Evolutionary conservation across 345 rosid species (phyloP).

Genomic region (Turnera subulata): DNA sequence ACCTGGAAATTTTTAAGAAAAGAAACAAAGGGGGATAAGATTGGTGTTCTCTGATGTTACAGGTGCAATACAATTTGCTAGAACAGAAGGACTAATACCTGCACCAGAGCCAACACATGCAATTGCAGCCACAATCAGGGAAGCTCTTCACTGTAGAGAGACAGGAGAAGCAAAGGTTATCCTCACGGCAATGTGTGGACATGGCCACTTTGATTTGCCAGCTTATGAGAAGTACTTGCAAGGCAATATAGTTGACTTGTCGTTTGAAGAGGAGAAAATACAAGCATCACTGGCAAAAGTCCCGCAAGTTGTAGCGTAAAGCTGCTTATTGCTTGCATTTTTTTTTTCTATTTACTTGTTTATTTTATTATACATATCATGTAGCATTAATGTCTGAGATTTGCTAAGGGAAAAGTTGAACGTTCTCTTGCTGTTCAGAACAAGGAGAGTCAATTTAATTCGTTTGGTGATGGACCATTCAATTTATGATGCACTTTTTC

Average conservation of each 20-base stretch:
- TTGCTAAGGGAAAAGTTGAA: too few species aligned
- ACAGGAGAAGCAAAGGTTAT: constrained; percentile 82
- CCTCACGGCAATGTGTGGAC: constrained; percentile 93
- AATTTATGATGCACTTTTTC: too few species aligned
- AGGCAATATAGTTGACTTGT: constrained; percentile 72
- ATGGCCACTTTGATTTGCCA: constrained; percentile 87
- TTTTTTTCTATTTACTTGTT: too few species aligned
- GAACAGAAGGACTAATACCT: constrained; percentile 82
- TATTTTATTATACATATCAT: too few species aligned
- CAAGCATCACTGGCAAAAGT: constrained; percentile 59
- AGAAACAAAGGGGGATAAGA: too few species aligned
- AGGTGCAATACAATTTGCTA: constrained; percentile 88
- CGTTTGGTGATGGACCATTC: too few species aligned
- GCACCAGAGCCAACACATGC: constrained; percentile 97
- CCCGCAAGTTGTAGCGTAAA: constrained; percentile 42
- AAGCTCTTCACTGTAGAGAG: constrained; percentile 76
- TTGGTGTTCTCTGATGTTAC: constrained; percentile 13
- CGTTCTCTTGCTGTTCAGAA: too few species aligned
- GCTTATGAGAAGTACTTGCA: constrained; percentile 74
- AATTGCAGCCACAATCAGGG: constrained; percentile 85
- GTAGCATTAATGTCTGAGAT: too few species aligned
- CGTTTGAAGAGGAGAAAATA: constrained; percentile 62
- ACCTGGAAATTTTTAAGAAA: too few species aligned
- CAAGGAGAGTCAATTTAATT: too few species aligned
- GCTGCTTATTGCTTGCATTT: too few species aligned